phyloP scores from a whole-genome alignment of 2,329 filamentous ascomycete genomes.

The Biscogniauxia sp. region DNA sequence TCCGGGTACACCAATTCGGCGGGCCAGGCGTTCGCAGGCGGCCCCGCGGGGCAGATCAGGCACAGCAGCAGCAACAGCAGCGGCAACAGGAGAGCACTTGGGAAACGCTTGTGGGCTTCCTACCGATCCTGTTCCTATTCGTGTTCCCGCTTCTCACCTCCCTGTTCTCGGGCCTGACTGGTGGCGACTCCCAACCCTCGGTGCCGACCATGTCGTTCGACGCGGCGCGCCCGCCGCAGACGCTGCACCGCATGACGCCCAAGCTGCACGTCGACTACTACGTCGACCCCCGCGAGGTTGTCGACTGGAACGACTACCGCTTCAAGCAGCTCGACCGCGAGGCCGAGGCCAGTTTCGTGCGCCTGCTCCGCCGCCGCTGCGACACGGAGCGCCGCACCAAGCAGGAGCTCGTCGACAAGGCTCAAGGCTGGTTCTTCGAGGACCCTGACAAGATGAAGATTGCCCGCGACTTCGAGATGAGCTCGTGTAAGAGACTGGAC shows the following conservation, averaged over 20 bases:
- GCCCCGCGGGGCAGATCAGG: slow-evolving; percentile 60
- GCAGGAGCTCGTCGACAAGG: slow-evolving; percentile 69
- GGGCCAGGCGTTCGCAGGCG: slow-evolving; percentile 73
- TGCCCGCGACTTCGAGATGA: slow-evolving; percentile 55
- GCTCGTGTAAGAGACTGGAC: slow-evolving; percentile 51
- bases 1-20: slow-evolving; percentile 94
- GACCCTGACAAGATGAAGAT: slow-evolving; percentile 76
- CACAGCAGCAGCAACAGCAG: slow-evolving; percentile 46
- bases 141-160: slow-evolving; percentile 80
- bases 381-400: slow-evolving; percentile 67
- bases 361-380: slow-evolving; percentile 67
- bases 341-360: slow-evolving; percentile 73
- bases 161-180: slow-evolving; percentile 63
- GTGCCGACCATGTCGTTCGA: slow-evolving; percentile 77
- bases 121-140: slow-evolving; percentile 88
- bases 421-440: slow-evolving; percentile 82
- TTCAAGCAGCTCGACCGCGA: slow-evolving; percentile 71
- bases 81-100: slow-evolving; percentile 42
- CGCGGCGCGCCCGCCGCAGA: slow-evolving; percentile 66
- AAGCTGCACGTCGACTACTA: slow-evolving; percentile 78
- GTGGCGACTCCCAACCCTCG: slow-evolving; percentile 47
- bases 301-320: slow-evolving; percentile 65
- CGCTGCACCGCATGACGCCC: slow-evolving; percentile 67
- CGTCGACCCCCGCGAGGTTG: slow-evolving; percentile 75
- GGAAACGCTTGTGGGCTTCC: slow-evolving; percentile 67